Conservation (phyloP, 2,329 filamentous ascomycete species). For the Microcyclospora tardicrescens region DNA sequence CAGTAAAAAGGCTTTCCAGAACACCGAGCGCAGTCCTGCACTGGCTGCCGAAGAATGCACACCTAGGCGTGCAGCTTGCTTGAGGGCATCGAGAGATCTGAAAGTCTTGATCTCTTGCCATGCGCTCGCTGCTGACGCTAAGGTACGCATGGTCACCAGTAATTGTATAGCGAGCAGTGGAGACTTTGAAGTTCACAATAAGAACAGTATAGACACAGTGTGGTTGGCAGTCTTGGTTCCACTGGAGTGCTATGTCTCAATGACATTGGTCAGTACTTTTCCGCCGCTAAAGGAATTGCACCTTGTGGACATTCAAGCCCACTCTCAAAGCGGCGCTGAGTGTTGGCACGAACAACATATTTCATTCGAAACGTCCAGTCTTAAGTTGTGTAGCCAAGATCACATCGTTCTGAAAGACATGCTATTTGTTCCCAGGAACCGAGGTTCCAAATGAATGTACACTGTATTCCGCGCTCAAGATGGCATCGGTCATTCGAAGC, state of each 20-base stretch:
- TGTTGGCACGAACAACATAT: too few species aligned
- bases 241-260: too few species aligned
- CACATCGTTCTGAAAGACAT: not conserved
- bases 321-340: too few species aligned
- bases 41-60: slow-evolving; percentile 8
- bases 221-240: too few species aligned
- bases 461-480: not conserved
- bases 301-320: too few species aligned
- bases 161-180: too few species aligned
- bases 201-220: too few species aligned
- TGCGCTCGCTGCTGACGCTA: slow-evolving; percentile 18
- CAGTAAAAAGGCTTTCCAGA: slow-evolving; percentile 85
- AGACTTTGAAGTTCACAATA: too few species aligned
- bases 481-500: not conserved
- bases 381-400: not conserved
- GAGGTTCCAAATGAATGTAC: not conserved
- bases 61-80: slow-evolving; percentile 17
- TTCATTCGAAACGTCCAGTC: too few species aligned
- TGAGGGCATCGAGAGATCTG: slow-evolving; percentile 17
- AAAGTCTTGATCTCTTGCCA: slow-evolving; percentile 22
- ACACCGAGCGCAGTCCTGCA: slow-evolving; percentile 64
- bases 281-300: too few species aligned
- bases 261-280: too few species aligned
- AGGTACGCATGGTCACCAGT: slow-evolving; percentile 17
- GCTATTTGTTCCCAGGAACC: not conserved